These are phyloP conservation scores for Nephelium lappaceum DNA, from an alignment of 345 rosid species.

Conservation along the genomic window DNA sequence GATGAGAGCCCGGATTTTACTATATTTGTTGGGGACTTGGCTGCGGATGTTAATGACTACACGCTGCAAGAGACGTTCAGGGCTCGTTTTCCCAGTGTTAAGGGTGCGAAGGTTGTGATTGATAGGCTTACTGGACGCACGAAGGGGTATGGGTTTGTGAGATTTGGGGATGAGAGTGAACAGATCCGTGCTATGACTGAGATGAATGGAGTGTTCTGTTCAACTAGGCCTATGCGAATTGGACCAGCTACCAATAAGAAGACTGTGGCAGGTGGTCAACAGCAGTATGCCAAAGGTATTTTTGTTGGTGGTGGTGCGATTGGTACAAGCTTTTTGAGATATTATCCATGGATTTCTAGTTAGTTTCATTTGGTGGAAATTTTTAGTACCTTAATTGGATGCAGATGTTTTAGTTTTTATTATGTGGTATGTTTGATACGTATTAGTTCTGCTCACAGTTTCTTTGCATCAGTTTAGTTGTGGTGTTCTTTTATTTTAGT, in stretches of 20 bases:
- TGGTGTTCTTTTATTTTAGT: background rate
- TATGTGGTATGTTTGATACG: background rate
- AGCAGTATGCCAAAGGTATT: conserved; percentile 68
- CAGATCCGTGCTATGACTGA: conserved; percentile 86
- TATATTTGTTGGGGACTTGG: conserved; percentile 90
- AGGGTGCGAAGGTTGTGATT: conserved; percentile 90
- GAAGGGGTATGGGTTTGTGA: conserved; percentile 91
- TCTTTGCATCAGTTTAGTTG: conserved; percentile 4
- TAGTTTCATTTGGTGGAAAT: background rate
- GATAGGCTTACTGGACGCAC: conserved; percentile 86
- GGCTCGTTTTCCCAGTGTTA: conserved; percentile 65
- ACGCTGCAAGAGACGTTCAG: conserved; percentile 83
- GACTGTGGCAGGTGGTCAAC: conserved; percentile 59
- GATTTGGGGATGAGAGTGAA: conserved; percentile 80
- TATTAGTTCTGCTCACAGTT: background rate
- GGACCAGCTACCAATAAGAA: conserved; percentile 84
- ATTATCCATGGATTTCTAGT: background rate
- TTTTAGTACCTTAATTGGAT: background rate
- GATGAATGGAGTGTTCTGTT: conserved; percentile 90
- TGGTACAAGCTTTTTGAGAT: background rate
- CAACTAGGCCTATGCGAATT: conserved; percentile 89
- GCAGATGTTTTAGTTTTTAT: background rate
- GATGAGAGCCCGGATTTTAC: conserved; percentile 79
- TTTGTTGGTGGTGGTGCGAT: background rate
- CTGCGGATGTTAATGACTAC: conserved; percentile 92